phyloP scores from a whole-genome alignment of 2,329 filamentous ascomycete genomes.

The Phyllosticta citribraziliensis region DNA sequence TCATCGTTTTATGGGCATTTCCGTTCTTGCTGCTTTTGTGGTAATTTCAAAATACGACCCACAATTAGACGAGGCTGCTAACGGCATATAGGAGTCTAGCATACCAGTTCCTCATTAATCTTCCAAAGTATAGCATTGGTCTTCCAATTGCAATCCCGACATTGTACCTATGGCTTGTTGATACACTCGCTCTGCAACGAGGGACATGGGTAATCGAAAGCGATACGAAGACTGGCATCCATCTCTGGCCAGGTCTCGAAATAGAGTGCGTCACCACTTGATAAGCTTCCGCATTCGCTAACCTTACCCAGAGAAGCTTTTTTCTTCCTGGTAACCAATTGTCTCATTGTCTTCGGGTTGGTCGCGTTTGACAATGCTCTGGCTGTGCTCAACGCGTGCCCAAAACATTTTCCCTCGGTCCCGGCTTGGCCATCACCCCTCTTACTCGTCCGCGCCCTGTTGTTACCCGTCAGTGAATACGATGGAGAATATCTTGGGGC shows the following conservation, averaged over 20 bases:
- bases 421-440: constrained; percentile 40
- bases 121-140: constrained; percentile 49
- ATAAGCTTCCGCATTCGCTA: background rate
- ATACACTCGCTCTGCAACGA: constrained; percentile 55
- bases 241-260: constrained; percentile 57
- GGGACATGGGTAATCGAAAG: constrained; percentile 64
- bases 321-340: constrained; percentile 64
- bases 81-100: constrained; percentile 42
- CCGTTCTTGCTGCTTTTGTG: constrained; percentile 57
- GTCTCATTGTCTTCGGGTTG: constrained; percentile 58
- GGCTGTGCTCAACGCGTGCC: constrained; percentile 55
- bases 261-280: constrained; percentile 41
- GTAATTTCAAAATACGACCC: constrained; percentile 20
- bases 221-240: constrained; percentile 55
- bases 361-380: constrained; percentile 60
- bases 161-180: constrained; percentile 61
- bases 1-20: constrained; percentile 60
- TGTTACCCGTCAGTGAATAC: constrained; percentile 40
- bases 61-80: background rate
- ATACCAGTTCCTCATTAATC: constrained; percentile 51
- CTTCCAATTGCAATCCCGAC: constrained; percentile 55
- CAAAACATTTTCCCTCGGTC: constrained; percentile 43
- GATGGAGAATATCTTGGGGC: constrained; percentile 49
- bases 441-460: constrained; percentile 44
- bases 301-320: constrained; percentile 45